Conservation (phyloP, 352 stramenopile genomes). For the Globisporangium ultimum region DNA sequence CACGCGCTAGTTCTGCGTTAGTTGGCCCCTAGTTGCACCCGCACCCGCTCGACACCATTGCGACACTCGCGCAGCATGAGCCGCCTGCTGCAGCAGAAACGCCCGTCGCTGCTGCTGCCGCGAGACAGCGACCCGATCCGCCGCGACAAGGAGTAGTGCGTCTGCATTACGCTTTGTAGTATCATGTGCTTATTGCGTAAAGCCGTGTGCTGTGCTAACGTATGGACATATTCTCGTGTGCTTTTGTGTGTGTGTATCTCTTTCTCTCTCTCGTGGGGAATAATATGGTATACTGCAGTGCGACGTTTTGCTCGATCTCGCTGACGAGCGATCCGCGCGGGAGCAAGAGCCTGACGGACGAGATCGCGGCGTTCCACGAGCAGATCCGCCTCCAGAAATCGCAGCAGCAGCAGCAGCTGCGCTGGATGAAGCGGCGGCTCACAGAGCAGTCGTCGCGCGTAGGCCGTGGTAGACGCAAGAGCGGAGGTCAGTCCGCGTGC, state of each 20-base stretch:
- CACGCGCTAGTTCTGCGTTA: no score
- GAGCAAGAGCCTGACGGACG: slow-evolving; percentile 37
- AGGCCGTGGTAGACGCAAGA: not conserved
- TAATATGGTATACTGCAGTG: slow-evolving; percentile 20
- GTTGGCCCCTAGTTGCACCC: no score
- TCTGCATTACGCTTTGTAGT: slow-evolving; percentile 4
- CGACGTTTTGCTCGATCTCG: slow-evolving; percentile 63
- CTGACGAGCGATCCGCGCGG: slow-evolving; percentile 43
- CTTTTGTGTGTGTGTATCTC: slow-evolving; percentile 3
- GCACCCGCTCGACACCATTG: no score
- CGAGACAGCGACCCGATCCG: slow-evolving; percentile 7
- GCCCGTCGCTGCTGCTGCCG: slow-evolving; percentile 3
- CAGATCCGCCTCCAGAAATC: slow-evolving; percentile 5
- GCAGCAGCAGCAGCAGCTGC: slow-evolving; percentile 19
- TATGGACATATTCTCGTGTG: no score
- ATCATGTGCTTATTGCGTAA: not conserved
- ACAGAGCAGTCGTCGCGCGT: slow-evolving; percentile 1
- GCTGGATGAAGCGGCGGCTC: slow-evolving; percentile 6
- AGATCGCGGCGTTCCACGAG: slow-evolving; percentile 17
- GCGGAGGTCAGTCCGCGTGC: not conserved
- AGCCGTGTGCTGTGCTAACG: not conserved
- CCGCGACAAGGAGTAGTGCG: slow-evolving; percentile 32
- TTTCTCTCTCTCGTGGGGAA: not conserved
- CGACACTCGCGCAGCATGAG: not conserved
- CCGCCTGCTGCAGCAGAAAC: not conserved